Conservation (phyloP, 31 red algal species). For the Odonthalia washingtoniensis region DNA sequence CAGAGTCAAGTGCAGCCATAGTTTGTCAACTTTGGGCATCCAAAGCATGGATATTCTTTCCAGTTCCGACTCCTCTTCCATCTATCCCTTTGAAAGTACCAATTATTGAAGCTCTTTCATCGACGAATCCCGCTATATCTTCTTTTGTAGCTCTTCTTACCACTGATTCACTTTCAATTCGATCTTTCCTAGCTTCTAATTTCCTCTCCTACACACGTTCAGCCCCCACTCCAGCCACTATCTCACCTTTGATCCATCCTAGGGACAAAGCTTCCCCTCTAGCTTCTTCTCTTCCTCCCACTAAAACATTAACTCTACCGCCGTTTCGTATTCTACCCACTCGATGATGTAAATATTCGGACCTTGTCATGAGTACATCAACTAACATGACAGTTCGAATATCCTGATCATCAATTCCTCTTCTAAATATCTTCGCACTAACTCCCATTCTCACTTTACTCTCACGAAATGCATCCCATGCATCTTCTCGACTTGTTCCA, state of each 20-base stretch:
- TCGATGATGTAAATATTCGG: slow-evolving; percentile 84
- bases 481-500: slow-evolving; percentile 13
- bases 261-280: slow-evolving; percentile 64
- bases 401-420: slow-evolving; percentile 68
- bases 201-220: slow-evolving; percentile 45
- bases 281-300: slow-evolving; percentile 35
- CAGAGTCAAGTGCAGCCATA: too few relatives aligned
- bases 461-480: slow-evolving; percentile 58
- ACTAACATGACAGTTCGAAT: slow-evolving; percentile 59
- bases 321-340: slow-evolving; percentile 71
- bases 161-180: slow-evolving; percentile 43
- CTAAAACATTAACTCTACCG: slow-evolving; percentile 53
- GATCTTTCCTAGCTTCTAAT: slow-evolving; percentile 47
- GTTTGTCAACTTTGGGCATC: too few relatives aligned
- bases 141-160: neutral
- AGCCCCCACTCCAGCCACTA: slow-evolving; percentile 38
- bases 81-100: slow-evolving; percentile 33
- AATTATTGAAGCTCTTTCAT: slow-evolving; percentile 20
- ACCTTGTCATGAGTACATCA: slow-evolving; percentile 68
- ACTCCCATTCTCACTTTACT: slow-evolving; percentile 48
- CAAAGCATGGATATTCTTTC: neutral
- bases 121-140: slow-evolving; percentile 16
- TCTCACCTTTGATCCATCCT: slow-evolving; percentile 52
- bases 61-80: neutral
- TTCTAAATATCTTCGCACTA: slow-evolving; percentile 48